Evolutionary conservation across 257 asterid species (phyloP).

Genomic region (Lavandula angustifolia): DNA sequence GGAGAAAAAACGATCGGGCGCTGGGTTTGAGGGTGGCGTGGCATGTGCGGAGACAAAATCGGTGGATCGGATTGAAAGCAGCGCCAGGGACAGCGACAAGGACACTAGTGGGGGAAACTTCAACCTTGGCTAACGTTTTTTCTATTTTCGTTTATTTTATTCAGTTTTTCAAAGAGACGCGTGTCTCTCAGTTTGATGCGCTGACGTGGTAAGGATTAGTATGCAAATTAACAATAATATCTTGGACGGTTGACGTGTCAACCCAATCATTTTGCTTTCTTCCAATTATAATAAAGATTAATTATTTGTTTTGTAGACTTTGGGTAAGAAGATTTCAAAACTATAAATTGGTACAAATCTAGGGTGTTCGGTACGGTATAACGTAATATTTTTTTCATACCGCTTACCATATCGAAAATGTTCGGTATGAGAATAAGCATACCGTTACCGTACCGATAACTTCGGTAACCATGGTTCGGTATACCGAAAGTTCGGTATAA

Average conservation of each 20-base stretch:
- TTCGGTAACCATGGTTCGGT: no score
- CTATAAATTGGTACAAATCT: no score
- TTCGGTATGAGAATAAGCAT: no score
- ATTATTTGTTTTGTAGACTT: no score
- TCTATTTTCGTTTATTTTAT: no score
- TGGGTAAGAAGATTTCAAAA: no score
- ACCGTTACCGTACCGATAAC: no score
- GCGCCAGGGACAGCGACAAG: not conserved
- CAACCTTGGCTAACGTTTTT: not conserved
- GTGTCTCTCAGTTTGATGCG: slow-evolving; percentile 2
- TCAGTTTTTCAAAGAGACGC: slow-evolving; percentile 1
- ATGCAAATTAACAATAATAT: slow-evolving; percentile 9
- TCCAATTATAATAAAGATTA: not conserved
- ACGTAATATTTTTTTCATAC: no score
- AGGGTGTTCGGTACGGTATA: no score
- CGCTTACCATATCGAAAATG: no score
- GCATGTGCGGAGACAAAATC: slow-evolving; percentile 7
- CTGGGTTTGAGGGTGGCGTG: not conserved
- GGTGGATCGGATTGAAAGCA: slow-evolving; percentile 17
- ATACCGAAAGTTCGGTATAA: no score
- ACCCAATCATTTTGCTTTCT: slow-evolving; percentile 5
- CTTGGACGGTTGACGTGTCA: slow-evolving; percentile 18
- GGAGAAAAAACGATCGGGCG: not conserved
- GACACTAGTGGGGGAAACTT: not conserved
- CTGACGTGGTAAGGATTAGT: slow-evolving; percentile 36